Base-by-base conservation (phyloP, 164 flowering plant genomes). In the Liquidambar formosana region DNA sequence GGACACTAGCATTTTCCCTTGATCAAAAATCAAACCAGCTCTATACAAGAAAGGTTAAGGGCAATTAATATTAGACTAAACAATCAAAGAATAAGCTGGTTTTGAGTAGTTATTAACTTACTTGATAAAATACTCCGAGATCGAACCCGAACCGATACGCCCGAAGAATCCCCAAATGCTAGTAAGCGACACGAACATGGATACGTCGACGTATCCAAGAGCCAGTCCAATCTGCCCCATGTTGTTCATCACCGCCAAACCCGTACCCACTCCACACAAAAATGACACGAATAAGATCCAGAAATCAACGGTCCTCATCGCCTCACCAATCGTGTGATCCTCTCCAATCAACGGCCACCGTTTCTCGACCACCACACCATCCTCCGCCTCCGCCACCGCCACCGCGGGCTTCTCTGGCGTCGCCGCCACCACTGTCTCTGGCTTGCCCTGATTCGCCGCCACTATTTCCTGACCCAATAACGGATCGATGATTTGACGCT, bases 81-180 rank as follows among this genome's bases (percentile, higher is more conserved):
- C 45, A 41, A 6, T 13, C 23, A 28, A 33, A 18, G 4, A 23
- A 23, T 46, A 38, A 15, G 49, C 8, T 23, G 44, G 45, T 10
- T 22, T 44, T 44, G 25, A 63, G 41, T 58, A 18, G 12, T n/a
- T 15, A 2, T 18, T 15, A 11, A 75, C 91, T 74, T 82, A 92
- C 98, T 76, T 80, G 82, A 92, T 78, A 77, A 82, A 92, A 76
- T 84, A 81, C 76, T 94, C 97, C 0, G 98, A 92, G 8, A 81
- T 72, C 8, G 82, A 48, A 11, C 98, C 98, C 10, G 97, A 91
- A 10, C 73, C 43, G 67, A 94, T 91, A 23, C 97, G 87, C 4
- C 98, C 97, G 58, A 94, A 91, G 25, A 94, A 92, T 1, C 98
- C 98, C 80, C 84, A 90, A 25, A 94, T 90, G 69, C 98, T 94